Evolutionary conservation across 2,329 filamentous ascomycete genomes (phyloP), one percentile per base, ranked within the genome.

Genomic region (Neonectria magnoliae): DNA sequence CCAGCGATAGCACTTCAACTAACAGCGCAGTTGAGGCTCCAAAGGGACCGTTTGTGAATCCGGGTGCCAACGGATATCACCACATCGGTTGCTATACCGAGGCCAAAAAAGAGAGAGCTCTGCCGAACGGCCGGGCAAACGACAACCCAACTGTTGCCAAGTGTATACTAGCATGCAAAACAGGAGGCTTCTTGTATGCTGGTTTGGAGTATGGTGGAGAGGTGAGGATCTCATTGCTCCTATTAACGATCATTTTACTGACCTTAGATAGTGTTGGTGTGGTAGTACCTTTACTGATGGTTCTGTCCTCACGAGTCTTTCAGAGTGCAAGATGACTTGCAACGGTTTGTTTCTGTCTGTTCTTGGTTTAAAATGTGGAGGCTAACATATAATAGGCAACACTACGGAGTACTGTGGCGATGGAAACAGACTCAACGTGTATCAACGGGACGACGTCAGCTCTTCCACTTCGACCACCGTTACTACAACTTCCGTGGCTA

Each of bases 1-100:
- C 33, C 6, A 38, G 4, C 7, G 22, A 16, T 5, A 20, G 27
- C 2, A 69, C 56, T 3, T 56, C 67, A 5, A 58, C 54, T 0
- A 54, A 31, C 9, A 50, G n/a, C 9, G 38, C 8, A 9, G 29
- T 2, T 51, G 47, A 36, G n/a, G 68, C 62, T 1, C 69, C 72
- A 1, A 56, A 61, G 3, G 67, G 67, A 0, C 67, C 65, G 1
- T 60, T 70, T 8, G 76, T 79, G 3, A 83, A 83, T 64, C 79
- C 79, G 0, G 79, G 79, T 0, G 77, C 79, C 0, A 65, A 65
- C 1, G 78, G 77, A 0, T 82, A 80, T 48, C 65, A 52, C 0
- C 80, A 76, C 47, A 72, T 81, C 5, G 80, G 79, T 6, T 82
- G 80, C 16, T 80, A 79, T 25, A 81, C 79, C 0, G 80, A 82